Evolutionary conservation across 2,329 filamentous ascomycete species (phyloP), one percentile per base, ranked within the genome.

Genomic region (Fusarium luffae): DNA sequence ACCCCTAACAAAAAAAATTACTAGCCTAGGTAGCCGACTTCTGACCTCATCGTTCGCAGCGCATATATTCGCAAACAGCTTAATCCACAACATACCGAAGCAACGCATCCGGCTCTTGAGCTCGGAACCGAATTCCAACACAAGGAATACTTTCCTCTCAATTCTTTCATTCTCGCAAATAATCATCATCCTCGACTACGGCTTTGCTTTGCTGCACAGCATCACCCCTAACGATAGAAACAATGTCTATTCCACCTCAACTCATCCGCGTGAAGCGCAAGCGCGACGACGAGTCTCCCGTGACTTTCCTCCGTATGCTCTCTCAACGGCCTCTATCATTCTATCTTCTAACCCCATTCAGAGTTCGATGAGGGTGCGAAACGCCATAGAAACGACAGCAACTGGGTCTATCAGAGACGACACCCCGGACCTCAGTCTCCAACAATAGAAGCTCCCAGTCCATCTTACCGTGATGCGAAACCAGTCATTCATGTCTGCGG

Each of bases 221-320:
- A 42, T 28, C 46, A 21, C 28, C 37, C 23, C 21, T 21, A 30
- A 40, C 48, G 10, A 16, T n/a, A 48, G 13, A 54, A 51, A 50
- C 42, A 51, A 89, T 89, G 86, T 87, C 86, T 50, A 79, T 87
- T 6, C 87, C 87, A 25, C 87, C 87, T 27, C 84, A 87, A 65
- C 79, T 86, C 50, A 89, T 89, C 77, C 85, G 85, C 60, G 85
- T 89, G 69, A 89, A 89, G 82, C 86, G 87, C 74, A 89, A 89
- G 79, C 84, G 85, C 42, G 84, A 83, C 52, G 85, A 84, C 18
- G 83, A 86, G 61, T 79, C 81, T 14, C 85, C 86, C 5, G 84
- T 89, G 52, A 83, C 86, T 55, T 87, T 86, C 71, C 82, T 89
- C 48, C 83, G 86, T 89, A 74, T 66, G 84, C 79, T 51, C 55